Conservation (phyloP, 2,329 filamentous ascomycete genomes). For the Exophiala phaeomuriformis region DNA sequence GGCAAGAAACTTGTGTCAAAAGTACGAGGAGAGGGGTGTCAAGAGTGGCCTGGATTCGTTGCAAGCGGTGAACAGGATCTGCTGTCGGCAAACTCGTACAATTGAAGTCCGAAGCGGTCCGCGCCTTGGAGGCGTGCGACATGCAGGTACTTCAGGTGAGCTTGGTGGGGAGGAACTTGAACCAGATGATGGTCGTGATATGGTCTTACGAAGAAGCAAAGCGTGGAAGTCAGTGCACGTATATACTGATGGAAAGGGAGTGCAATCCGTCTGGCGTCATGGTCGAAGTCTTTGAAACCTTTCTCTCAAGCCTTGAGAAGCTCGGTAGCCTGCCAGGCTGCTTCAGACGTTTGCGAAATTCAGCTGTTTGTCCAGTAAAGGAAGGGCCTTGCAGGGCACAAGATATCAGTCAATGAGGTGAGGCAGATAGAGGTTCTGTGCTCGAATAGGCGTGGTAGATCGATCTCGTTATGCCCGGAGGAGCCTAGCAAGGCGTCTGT, state of each 20-base stretch:
- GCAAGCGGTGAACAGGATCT: conserved; percentile 14
- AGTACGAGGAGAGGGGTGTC: conserved; percentile 14
- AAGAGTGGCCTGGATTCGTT: neutral
- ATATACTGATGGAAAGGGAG: conserved; percentile 15
- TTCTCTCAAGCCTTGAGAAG: conserved; percentile 6
- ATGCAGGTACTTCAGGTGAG: conserved; percentile 14
- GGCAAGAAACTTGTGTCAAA: conserved; percentile 16
- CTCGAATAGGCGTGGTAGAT: conserved; percentile 6
- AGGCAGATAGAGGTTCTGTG: conserved; percentile 1
- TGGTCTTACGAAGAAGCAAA: conserved; percentile 19
- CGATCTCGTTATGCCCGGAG: conserved; percentile 1
- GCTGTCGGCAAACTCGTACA: conserved; percentile 8
- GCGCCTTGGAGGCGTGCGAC: conserved; percentile 6
- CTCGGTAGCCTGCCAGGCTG: conserved; percentile 10
- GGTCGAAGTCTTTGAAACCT: conserved; percentile 14
- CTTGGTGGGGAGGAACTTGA: conserved; percentile 1
- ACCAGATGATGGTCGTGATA: conserved; percentile 7
- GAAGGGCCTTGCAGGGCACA: conserved; percentile 6
- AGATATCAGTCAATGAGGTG: conserved; percentile 6
- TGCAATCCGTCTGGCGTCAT: conserved; percentile 8
- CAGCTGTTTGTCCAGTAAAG: conserved; percentile 9
- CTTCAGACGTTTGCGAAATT: conserved; percentile 4
- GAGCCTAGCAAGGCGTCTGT: conserved; percentile 2
- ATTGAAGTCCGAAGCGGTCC: conserved; percentile 1
- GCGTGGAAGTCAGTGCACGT: conserved; percentile 16